Base-by-base conservation (phyloP, 129 eudicot genomes). In the Tanacetum coccineum region DNA sequence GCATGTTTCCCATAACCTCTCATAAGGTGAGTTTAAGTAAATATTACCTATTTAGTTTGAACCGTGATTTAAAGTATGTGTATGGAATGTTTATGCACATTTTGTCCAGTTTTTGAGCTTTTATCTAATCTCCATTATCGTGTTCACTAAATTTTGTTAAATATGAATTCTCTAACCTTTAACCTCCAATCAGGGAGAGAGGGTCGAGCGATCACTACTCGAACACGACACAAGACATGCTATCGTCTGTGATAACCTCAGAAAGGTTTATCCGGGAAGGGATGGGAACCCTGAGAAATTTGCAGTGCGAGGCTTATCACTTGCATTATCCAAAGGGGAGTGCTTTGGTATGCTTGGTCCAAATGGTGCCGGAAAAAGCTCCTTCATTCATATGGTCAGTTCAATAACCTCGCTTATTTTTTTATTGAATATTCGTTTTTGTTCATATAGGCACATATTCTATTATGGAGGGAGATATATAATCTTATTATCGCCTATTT, bases 281-380 rank as follows among this genome's bases (percentile, higher is more conserved):
- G 97, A 90, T 68, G 95, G 97, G 53, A 90, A 87, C 85, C 94
- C 91, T 25, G 85, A 81, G 73, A 90, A 90, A 78, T 64, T 76
- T 73, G 97, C 97, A 42, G 95, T 90, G 72, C 82, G 82, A 72
- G 97, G 87, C 18, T 46, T 90, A 66, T 90, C 91, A 54, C 97
- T 90, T 84, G 97, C 89, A 60, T 82, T 86, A 72, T 83, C 91
- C 39, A 81, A 73, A 74, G 87, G 95, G 70, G 97, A 82, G 72
- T 90, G 97, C 78, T 90, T 90, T 80, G 97, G 97, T 71, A 86
- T 90, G 95, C 97, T 90, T 74, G 97, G 97, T 60, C 97, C 97
- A 3, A 90, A 90, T 62, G 97, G 97, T 71, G 97, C 97, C 28
- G 97, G 97, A 25, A 90, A 90, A 80, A 90, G 95, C 57, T 80